A percentile compares a stretch with the other conserved stretches of the same genome.
These are phyloP conservation scores for Tolypocladium endophyticum DNA, from an alignment of 2,329 filamentous ascomycete genomes.

Conservation along the genomic window DNA sequence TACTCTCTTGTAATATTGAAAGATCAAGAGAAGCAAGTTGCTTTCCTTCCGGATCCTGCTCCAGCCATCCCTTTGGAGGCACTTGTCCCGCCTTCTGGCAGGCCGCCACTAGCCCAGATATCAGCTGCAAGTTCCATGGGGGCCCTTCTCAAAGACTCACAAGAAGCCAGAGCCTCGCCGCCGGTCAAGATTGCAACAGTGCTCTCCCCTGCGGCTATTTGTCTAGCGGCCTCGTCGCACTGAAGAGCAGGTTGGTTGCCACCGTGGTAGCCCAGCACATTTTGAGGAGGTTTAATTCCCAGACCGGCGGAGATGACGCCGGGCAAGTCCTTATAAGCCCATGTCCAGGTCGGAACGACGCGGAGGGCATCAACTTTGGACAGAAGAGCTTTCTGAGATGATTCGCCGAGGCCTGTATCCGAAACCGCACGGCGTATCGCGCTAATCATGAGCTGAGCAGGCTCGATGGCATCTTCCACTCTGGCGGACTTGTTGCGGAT, in stretches of 20 bases:
- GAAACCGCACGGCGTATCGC: slow-evolving; percentile 40
- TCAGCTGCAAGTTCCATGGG: neutral
- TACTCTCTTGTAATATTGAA: slow-evolving; percentile 24
- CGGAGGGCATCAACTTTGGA: slow-evolving; percentile 43
- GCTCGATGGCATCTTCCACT: slow-evolving; percentile 41
- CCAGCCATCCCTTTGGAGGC: slow-evolving; percentile 51
- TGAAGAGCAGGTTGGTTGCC: slow-evolving; percentile 52
- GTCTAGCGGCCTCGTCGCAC: slow-evolving; percentile 51
- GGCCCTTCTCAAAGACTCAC: slow-evolving; percentile 18
- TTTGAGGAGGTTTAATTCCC: slow-evolving; percentile 33
- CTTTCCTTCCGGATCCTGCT: slow-evolving; percentile 32
- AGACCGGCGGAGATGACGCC: slow-evolving; percentile 39
- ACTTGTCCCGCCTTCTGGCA: slow-evolving; percentile 19
- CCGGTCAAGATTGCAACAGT: slow-evolving; percentile 51
- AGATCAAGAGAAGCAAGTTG: slow-evolving; percentile 35
- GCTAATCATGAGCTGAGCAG: slow-evolving; percentile 45
- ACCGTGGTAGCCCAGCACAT: slow-evolving; percentile 45
- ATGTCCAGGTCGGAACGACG: slow-evolving; percentile 55
- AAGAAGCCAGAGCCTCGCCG: slow-evolving; percentile 52
- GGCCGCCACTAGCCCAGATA: slow-evolving; percentile 14
- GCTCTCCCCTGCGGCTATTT: slow-evolving; percentile 40
- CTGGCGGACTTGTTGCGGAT: slow-evolving; percentile 44
- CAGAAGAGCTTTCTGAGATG: neutral
- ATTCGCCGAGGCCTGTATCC: slow-evolving; percentile 28
- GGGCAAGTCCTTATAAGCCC: slow-evolving; percentile 52